A percentile compares a stretch with the other conserved stretches of the same genome.
Evolutionary conservation across 2,329 filamentous ascomycete genomes (phyloP).

Genomic region (Diaporthe velutina): DNA sequence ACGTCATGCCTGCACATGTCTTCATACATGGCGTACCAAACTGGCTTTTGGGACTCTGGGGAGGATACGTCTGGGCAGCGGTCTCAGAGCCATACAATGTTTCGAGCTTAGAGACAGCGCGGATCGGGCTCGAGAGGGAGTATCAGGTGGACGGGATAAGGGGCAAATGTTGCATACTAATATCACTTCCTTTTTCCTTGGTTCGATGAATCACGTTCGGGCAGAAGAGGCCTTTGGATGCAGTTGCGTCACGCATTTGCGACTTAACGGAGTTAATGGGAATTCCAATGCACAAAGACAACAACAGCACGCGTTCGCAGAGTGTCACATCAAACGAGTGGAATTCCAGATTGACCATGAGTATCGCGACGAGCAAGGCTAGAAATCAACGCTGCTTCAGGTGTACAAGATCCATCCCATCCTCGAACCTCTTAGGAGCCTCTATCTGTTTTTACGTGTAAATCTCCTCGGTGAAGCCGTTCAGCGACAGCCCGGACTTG

Average conservation of each 20-base stretch:
- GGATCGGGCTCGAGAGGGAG: constrained; percentile 22
- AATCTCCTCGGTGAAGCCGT: constrained; percentile 78
- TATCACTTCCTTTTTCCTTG: constrained; percentile 35
- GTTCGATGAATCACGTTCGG: neutral
- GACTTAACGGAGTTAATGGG: constrained; percentile 4
- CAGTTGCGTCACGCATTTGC: constrained; percentile 28
- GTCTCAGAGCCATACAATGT: neutral
- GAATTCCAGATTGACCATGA: constrained; percentile 19
- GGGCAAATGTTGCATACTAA: constrained; percentile 37
- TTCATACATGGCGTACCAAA: constrained; percentile 30
- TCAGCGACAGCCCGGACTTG: constrained; percentile 81
- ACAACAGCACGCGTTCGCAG: neutral
- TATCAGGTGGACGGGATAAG: constrained; percentile 16
- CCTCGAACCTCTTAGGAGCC: neutral
- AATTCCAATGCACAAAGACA: constrained; percentile 3
- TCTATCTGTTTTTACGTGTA: constrained; percentile 66
- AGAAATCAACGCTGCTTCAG: constrained; percentile 29
- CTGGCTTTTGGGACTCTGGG: constrained; percentile 1
- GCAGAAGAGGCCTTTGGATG: neutral
- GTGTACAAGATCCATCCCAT: constrained; percentile 12
- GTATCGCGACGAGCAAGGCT: constrained; percentile 16
- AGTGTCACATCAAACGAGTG: neutral
- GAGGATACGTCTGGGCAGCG: neutral
- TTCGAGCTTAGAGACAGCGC: neutral
- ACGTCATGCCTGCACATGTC: constrained; percentile 33